Conservation (phyloP, 2,329 filamentous ascomycete species). For the Penicillium sp. region DNA sequence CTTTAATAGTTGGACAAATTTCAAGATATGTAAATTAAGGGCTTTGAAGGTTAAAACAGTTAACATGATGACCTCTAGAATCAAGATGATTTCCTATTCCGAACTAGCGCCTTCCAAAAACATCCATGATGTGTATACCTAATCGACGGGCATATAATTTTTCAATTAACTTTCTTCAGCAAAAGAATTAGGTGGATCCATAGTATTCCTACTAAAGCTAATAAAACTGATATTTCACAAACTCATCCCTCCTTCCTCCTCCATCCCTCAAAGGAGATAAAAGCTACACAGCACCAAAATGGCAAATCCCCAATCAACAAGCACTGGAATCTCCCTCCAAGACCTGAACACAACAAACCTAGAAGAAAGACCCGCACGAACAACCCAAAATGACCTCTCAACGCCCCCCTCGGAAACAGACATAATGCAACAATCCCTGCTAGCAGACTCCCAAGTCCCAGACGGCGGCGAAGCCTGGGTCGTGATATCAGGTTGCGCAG, state of each 20-base stretch:
- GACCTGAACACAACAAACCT: neutral
- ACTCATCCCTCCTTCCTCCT: neutral
- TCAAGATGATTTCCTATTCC: neutral
- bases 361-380: neutral
- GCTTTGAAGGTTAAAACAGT: neutral
- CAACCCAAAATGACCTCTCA: neutral
- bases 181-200: neutral
- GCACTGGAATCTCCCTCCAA: neutral
- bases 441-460: constrained; percentile 46
- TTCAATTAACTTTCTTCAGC: neutral
- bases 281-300: neutral
- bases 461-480: constrained; percentile 34
- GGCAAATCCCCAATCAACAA: neutral
- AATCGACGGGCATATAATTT: neutral
- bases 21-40: neutral
- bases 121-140: neutral
- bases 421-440: constrained; percentile 45
- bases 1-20: neutral
- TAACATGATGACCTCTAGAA: neutral
- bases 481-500: constrained; percentile 53
- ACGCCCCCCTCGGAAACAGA: neutral
- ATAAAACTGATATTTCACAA: neutral
- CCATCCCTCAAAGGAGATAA: neutral
- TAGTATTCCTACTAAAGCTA: neutral
- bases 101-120: neutral